Base-by-base conservation (phyloP, 2,329 filamentous ascomycete species). In the Aspergillus puulaauensis region DNA sequence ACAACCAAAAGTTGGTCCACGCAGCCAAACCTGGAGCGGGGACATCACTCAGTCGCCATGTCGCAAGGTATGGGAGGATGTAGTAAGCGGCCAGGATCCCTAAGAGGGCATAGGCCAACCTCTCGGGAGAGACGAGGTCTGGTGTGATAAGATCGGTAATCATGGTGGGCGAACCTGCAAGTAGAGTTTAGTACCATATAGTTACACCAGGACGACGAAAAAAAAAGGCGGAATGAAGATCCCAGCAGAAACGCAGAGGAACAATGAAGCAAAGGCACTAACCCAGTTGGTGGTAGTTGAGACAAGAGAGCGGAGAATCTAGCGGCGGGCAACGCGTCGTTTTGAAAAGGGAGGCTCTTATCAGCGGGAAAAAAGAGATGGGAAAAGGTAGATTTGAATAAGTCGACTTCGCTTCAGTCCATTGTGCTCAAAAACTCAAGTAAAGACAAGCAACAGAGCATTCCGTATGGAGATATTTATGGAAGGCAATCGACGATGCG, bases 1-100 rank as follows among this genome's bases (percentile, higher is more conserved):
- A 74, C 21, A 96, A 83, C 93, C 93, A 97, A 27, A 96, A 76
- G 66, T 92, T 91, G 31, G 87, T 85, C 72, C 93, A 90, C 14
- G 81, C 80, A 3, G 86, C 86, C 1, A 78, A 70, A n/a, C 79
- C 75, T 1, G 83, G 82, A 5, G 76, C 74, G 1, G 83, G 82
- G 6, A 85, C 78, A 52, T 76, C 73, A 48, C 72, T 78, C 60
- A 86, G 79, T 33, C 79, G 77, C 75, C 76, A 79, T 64, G 81
- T 82, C 47, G 82, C 77, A 43, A 87, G 64, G 70, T 85, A 87
- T 0, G 85, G 85, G 23, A 86, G 70, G 39, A 86, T 44, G 66
- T 81, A 86, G 74, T 81, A 86, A 24, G 84, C 72, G 31, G 83
- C 62, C 0, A 80, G 76, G 14, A 85, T 58, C 27, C 80, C 78